Base-by-base conservation (phyloP, 345 rosid genomes). In the Litchi chinensis region DNA sequence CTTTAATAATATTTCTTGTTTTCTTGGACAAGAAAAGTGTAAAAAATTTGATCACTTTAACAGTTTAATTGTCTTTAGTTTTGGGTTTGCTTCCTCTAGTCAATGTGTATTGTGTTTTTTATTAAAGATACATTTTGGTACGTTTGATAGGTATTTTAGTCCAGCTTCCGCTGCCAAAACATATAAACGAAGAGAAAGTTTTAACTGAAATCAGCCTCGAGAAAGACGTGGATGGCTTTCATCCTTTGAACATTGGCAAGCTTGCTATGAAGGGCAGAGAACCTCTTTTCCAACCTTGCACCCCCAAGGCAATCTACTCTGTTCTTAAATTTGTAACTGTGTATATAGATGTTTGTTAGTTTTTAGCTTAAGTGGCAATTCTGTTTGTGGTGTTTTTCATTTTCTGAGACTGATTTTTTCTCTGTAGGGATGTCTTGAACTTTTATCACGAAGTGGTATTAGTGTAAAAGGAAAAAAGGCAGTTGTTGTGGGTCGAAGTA, bases 181-280 rank as follows among this genome's bases (percentile, higher is more conserved):
- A 93, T 79, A 91, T 92, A 70, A 90, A 91, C 43, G 97, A 93
- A 77, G 98, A 95, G 93, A 90, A 86, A 83, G 87, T 95, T 69
- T 85, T 93, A 77, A 79, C 84, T 80, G 98, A 88, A 73, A 92
- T 95, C 81, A 91, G 88, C 74, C 82, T 93, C 70, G 93, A 82
- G 79, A 95, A 93, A 80, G 98, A 93, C 85, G 97, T 93, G 0
- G 99, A 95, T 85, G 99, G 99, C 16, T 95, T 95, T 87, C 99
- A 95, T 88, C 99, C 99, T 66, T 76, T 95, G 68, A 95, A 95
- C 75, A 92, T 93, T 39, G 98, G 98, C 75, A 93, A 90, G 89
- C 96, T 93, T 82, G 99, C 97, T 57, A 95, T 95, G 99, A 93
- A 93, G 85, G 99, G 95, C 83, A 84, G 98, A 88, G 96, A 95